phyloP scores from a whole-genome alignment of 2,329 filamentous ascomycete species.

The Colletotrichum musicola region DNA sequence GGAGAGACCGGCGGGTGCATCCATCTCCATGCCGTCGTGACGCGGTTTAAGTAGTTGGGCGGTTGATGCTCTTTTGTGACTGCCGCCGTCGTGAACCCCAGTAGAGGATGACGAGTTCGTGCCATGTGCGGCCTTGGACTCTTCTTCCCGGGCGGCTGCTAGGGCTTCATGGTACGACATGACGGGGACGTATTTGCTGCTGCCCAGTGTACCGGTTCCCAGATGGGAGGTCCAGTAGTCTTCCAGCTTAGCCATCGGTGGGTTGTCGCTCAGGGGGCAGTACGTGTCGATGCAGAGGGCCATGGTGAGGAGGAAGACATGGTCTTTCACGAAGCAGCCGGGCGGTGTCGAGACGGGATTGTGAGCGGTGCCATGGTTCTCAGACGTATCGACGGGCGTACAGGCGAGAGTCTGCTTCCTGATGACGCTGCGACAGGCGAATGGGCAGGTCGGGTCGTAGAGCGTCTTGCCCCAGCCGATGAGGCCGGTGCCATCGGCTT shows the following conservation, averaged over 20 bases:
- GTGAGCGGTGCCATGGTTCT: conserved; percentile 14
- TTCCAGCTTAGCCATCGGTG: conserved; percentile 2
- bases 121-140: conserved; percentile 31
- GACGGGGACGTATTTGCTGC: conserved; percentile 31
- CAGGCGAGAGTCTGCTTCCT: conserved; percentile 43
- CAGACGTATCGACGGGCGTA: conserved; percentile 28
- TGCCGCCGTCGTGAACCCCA: neutral
- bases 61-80: neutral
- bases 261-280: conserved; percentile 27
- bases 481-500: conserved; percentile 28
- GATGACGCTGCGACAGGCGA: conserved; percentile 43
- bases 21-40: conserved; percentile 31
- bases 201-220: conserved; percentile 26
- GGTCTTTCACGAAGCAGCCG: conserved; percentile 44
- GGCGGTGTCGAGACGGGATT: conserved; percentile 41
- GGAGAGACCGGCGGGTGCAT: conserved; percentile 6
- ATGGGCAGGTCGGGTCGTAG: conserved; percentile 46
- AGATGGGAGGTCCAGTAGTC: conserved; percentile 27
- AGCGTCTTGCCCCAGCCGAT: conserved; percentile 37
- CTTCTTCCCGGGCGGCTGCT: conserved; percentile 40
- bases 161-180: conserved; percentile 24
- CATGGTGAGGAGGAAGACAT: conserved; percentile 44
- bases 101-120: conserved; percentile 12
- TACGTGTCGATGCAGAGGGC: conserved; percentile 46
- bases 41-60: conserved; percentile 25